A percentile compares a stretch with the other conserved stretches of the same genome.
Conservation (phyloP, 228 moss, liverwort and hornwort genomes). For the Sphagnum magellanicum region DNA sequence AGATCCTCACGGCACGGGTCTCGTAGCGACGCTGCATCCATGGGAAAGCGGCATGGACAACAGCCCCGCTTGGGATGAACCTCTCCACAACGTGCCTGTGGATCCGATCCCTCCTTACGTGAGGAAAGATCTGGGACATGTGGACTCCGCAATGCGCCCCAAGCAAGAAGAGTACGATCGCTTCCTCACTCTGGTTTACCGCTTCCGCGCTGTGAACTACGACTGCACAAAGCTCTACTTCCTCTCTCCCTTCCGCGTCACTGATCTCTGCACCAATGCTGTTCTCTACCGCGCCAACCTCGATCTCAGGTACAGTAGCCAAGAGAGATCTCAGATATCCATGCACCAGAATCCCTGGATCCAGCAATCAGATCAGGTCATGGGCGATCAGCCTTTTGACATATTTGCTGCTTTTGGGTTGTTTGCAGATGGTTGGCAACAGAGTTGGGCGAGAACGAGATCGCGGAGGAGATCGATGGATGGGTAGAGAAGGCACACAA, state of each 20-base stretch:
- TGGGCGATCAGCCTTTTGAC: no score
- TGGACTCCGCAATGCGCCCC: conserved; percentile 29
- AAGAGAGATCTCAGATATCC: no score
- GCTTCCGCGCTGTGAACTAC: conserved; percentile 15
- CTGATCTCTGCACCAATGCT: conserved; percentile 21
- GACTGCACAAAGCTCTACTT: conserved; percentile 11
- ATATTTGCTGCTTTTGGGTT: no score
- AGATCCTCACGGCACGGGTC: conserved; percentile 29
- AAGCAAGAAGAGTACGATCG: conserved; percentile 30
- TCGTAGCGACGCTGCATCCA: conserved; percentile 37
- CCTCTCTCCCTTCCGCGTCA: conserved; percentile 18
- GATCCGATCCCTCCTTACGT: conserved; percentile 31
- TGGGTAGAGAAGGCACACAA: conserved; percentile 5
- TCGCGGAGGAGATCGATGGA: conserved; percentile 8
- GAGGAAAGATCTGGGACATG: conserved; percentile 28
- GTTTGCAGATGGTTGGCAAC: conserved; percentile 11
- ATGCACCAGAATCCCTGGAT: no score
- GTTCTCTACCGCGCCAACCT: conserved; percentile 21
- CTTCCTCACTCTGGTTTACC: conserved; percentile 24
- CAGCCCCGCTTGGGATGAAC: conserved; percentile 41
- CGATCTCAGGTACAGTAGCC: not conserved
- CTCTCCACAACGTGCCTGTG: conserved; percentile 24
- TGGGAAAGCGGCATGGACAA: conserved; percentile 53
- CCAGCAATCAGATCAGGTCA: no score
- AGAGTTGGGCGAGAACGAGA: conserved; percentile 6